Conservation (phyloP, 129 eudicot species). For the Ambrosia trifida region DNA sequence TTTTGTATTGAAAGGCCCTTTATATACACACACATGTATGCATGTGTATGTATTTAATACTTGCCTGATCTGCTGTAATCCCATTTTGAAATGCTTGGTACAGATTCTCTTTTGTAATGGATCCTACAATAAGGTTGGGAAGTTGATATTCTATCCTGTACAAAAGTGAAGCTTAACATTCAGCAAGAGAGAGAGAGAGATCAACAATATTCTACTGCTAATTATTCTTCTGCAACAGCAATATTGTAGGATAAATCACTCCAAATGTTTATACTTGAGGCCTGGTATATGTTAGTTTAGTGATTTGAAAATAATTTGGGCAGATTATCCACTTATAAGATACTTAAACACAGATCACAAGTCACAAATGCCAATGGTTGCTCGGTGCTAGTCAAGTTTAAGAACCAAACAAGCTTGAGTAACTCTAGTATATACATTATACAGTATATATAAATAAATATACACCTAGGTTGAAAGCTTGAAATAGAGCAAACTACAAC, state of each 20-base stretch:
- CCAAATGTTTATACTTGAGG: not conserved
- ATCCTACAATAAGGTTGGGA: constrained; percentile 88
- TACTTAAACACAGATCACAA: not conserved
- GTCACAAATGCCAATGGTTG: not conserved
- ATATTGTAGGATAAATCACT: not conserved
- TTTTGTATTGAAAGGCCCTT: not conserved
- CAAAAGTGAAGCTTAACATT: not conserved
- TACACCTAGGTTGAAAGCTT: not conserved
- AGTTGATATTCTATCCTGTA: constrained; percentile 95
- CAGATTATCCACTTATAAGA: constrained; percentile 5
- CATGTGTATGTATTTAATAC: constrained; percentile 5
- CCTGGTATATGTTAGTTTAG: constrained; percentile 5
- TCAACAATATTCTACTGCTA: constrained; percentile 4
- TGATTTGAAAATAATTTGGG: not conserved
- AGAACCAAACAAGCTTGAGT: not conserved
- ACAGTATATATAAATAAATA: no score
- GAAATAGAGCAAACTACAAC: not conserved
- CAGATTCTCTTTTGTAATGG: constrained; percentile 86
- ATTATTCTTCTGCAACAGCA: not conserved
- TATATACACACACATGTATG: not conserved
- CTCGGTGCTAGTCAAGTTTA: constrained; percentile 11
- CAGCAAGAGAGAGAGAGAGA: not conserved
- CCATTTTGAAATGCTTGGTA: constrained; percentile 86
- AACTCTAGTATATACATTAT: not conserved
- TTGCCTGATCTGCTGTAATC: constrained; percentile 89